These are phyloP conservation scores for Dacryopinax primogenitus DNA, from an alignment of 768 basidiomycete genomes.

Conservation along the genomic window DNA sequence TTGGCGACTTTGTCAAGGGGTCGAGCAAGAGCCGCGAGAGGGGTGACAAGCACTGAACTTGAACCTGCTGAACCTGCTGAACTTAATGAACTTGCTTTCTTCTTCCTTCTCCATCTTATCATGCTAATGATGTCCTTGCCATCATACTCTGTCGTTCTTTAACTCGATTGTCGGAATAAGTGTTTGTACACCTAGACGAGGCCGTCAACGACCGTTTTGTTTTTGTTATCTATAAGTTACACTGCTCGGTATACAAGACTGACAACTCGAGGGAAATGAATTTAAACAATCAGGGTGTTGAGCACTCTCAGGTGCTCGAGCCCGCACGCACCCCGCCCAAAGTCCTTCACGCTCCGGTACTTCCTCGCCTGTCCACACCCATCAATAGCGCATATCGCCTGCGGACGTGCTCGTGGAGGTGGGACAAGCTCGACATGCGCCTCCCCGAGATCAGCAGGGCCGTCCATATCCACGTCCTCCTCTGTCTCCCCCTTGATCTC, in stretches of 20 bases:
- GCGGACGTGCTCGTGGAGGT: neutral
- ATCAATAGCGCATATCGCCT: constrained; percentile 37
- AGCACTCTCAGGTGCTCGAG: constrained; percentile 50
- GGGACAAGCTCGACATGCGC: constrained; percentile 8
- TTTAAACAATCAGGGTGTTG: constrained; percentile 1
- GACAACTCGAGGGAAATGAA: neutral
- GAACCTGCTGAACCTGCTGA: neutral
- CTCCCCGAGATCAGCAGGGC: constrained; percentile 10
- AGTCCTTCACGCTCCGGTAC: constrained; percentile 54
- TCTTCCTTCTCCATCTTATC: neutral
- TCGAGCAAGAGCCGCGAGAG: constrained; percentile 5
- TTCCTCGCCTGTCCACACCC: constrained; percentile 47
- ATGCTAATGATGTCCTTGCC: neutral
- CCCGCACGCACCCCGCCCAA: constrained; percentile 52
- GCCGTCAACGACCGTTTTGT: constrained; percentile 5
- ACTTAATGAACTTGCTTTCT: no score
- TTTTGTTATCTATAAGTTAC: neutral
- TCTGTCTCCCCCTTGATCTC: neutral
- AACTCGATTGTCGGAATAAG: constrained; percentile 1
- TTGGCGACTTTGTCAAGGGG: constrained; percentile 6
- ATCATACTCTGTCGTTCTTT: neutral
- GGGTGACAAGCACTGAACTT: neutral
- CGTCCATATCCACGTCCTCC: neutral
- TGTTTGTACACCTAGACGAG: constrained; percentile 6
- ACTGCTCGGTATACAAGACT: neutral